These are phyloP conservation scores for Corymbia maculata DNA, from an alignment of 345 rosid genomes.

Conservation along the genomic window DNA sequence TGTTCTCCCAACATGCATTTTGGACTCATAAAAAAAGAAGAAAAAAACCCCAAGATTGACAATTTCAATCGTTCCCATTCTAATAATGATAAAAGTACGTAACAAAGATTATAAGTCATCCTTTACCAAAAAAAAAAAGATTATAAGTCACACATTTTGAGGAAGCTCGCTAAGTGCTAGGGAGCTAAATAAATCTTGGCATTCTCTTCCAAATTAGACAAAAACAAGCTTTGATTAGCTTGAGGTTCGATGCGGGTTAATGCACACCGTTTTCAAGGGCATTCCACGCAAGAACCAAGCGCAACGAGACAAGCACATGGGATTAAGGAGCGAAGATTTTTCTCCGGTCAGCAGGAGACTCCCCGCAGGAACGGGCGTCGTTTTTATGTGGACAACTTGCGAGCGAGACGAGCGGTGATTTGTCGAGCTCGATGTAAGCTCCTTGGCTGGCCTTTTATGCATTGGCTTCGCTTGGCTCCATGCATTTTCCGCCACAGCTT, in stretches of 20 bases:
- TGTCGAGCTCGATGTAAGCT: conserved; percentile 43
- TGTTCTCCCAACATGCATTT: neutral
- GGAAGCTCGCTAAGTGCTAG: neutral
- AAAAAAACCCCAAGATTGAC: neutral
- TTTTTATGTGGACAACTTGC: neutral
- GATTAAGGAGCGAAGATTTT: neutral
- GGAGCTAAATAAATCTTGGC: neutral
- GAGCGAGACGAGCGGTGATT: conserved; percentile 9
- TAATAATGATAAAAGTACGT: neutral
- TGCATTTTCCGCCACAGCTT: neutral
- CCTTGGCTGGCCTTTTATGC: conserved; percentile 11
- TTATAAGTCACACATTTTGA: neutral
- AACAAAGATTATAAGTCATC: neutral
- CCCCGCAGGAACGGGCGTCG: neutral
- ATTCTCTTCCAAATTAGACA: neutral
- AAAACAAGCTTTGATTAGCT: neutral
- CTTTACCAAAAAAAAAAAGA: too few species aligned
- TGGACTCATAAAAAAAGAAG: neutral
- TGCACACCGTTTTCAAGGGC: neutral
- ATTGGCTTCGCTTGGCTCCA: neutral
- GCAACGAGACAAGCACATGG: neutral
- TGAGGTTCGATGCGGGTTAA: neutral
- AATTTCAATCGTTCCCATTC: neutral
- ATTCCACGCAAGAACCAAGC: neutral
- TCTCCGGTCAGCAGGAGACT: neutral